These are phyloP conservation scores for Penicillium thymicola DNA, from an alignment of 2,329 filamentous ascomycete genomes.

Conservation along the genomic window DNA sequence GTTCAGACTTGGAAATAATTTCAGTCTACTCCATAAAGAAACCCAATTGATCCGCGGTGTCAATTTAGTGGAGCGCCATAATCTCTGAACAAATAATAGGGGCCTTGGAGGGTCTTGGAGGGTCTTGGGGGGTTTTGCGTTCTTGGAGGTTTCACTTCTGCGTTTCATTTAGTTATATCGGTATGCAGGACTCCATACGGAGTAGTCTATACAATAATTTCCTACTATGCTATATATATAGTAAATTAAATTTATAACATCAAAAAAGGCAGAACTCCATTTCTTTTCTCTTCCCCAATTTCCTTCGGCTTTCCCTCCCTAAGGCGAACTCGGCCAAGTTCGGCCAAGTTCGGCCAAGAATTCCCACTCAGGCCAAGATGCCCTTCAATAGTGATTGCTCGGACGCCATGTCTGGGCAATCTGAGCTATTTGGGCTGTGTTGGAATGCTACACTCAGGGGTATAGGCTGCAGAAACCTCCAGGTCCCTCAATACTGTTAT, in stretches of 20 bases:
- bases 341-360: not conserved
- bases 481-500: not conserved
- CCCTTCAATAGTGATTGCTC: not conserved
- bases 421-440: not conserved
- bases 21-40: not conserved
- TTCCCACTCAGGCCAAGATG: not conserved
- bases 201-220: too few relatives aligned
- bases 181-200: too few relatives aligned
- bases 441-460: not conserved
- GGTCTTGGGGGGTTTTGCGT: not conserved
- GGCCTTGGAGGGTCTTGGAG: not conserved
- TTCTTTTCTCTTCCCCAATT: not conserved
- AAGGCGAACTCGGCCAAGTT: not conserved
- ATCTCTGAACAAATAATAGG: constrained; percentile 3
- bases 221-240: too few relatives aligned
- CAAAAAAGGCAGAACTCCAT: not conserved
- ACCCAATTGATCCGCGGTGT: not conserved
- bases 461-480: not conserved
- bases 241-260: too few relatives aligned
- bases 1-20: not conserved
- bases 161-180: not conserved
- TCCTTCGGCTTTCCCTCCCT: not conserved
- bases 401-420: not conserved
- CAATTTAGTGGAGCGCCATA: not conserved
- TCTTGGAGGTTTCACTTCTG: not conserved